phyloP scores from a whole-genome alignment of 177 flowering plant genomes.

The Vitis hybrid region DNA sequence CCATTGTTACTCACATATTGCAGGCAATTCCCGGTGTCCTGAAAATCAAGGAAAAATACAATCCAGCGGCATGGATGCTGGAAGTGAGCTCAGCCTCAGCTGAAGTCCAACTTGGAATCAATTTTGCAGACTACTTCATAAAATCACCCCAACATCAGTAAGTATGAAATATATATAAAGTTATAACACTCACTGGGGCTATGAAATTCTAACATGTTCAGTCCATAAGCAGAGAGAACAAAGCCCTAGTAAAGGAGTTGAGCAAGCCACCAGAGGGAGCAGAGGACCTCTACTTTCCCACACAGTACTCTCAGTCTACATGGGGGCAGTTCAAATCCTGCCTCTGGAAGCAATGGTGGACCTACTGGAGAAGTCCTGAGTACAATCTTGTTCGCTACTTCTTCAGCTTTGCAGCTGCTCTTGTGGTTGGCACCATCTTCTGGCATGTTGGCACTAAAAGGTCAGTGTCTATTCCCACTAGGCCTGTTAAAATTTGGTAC shows the following conservation, averaged over 20 bases:
- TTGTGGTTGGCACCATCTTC: conserved; percentile 67
- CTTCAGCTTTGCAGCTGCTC: conserved; percentile 55
- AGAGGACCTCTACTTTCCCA: conserved; percentile 62
- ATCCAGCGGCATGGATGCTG: conserved; percentile 94
- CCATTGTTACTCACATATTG: not conserved
- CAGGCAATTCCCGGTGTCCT: conserved; percentile 75
- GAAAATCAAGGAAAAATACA: conserved; percentile 65
- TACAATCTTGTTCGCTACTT: conserved; percentile 62
- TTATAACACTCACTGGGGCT: not conserved
- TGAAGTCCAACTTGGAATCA: conserved; percentile 63
- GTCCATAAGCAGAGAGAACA: conserved; percentile 48
- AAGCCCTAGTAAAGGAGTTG: conserved; percentile 54
- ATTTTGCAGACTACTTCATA: conserved; percentile 71
- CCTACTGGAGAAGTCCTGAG: conserved; percentile 83
- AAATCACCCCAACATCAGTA: conserved; percentile 68
- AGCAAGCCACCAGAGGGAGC: conserved; percentile 64
- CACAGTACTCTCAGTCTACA: conserved; percentile 59
- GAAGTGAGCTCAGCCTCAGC: conserved; percentile 80
- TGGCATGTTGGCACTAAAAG: conserved; percentile 61
- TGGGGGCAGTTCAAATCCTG: conserved; percentile 73
- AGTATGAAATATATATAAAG: conserved; percentile 20
- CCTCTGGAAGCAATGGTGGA: conserved; percentile 77
- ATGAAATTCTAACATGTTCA: conserved; percentile 15
- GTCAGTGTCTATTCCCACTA: conserved; percentile 18
- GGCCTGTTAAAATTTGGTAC: too few relatives aligned